Base-by-base conservation (phyloP, 352 stramenopile genomes). In the Globisporangium solare region DNA sequence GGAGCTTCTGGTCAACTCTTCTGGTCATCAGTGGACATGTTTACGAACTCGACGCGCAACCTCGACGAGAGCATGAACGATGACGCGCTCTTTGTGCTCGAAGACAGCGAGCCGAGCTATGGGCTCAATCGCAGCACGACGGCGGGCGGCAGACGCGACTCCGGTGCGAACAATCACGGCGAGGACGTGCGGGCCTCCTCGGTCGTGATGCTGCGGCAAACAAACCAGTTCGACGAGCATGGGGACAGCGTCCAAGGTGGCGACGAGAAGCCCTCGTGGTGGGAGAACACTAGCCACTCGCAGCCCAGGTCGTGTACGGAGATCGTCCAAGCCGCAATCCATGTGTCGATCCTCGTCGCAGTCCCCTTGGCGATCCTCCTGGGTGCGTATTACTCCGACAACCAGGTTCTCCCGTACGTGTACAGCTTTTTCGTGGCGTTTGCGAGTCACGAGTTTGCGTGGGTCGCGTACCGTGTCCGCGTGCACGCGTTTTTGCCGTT, bases 401-500 rank as follows among this genome's bases (percentile, higher is more conserved):
- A 79, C 51, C 66, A 52, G 24, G 69, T 67, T 21, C 56, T 88
- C 17, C 71, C 75, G 15, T 88, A 83, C 54, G 43, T 86, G 4
- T 85, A 73, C 47, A 66, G 64, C 21, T 54, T 79, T 7, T 51
- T 74, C 31, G 68, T 78, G 12, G 73, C 75, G 14, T 42, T 82
- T 20, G 73, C 75, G 31, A 66, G 68, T 39, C 79, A 71, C 54
- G 78, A 88, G 66, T 88, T 70, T 47, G 70, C 67, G 35, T 88
- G 78, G 78, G 54, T 88, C 40, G 70, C 70, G 7, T 88, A 88
- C 56, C 71, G 75, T 15, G 71, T 83, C 18, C 66, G 71, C 0
- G 51, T 85, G 14, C 71, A 75, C 17, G 56, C 86, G 20, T 86
- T 76, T 32, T 63, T 88, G 59, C 78, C 78, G 0, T 82, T 88